These are phyloP conservation scores for Fusarium drepaniforme DNA, from an alignment of 2,329 filamentous ascomycete genomes.

Conservation along the genomic window DNA sequence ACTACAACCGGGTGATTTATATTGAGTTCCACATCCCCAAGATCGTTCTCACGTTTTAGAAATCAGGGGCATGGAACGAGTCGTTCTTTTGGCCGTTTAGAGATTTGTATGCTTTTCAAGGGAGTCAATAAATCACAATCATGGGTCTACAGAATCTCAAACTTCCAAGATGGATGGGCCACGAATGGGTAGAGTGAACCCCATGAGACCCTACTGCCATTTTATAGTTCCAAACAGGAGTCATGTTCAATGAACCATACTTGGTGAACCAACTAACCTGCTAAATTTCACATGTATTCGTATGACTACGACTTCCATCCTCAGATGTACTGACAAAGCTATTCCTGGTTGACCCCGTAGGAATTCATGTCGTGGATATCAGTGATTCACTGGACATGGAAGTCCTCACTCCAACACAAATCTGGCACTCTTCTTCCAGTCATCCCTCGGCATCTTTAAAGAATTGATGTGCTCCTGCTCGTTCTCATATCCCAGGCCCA, in stretches of 20 bases:
- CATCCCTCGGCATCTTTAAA: conserved; percentile 25
- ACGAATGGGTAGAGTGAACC: not conserved
- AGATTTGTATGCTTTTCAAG: not conserved
- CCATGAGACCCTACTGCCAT: not conserved
- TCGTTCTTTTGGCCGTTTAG: not conserved
- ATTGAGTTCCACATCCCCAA: not conserved
- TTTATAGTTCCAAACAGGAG: not conserved
- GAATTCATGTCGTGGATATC: too few relatives aligned
- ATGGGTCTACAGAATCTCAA: not conserved
- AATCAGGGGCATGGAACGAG: too few relatives aligned
- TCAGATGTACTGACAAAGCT: not conserved
- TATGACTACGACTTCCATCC: not conserved
- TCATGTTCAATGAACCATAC: not conserved
- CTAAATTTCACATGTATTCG: not conserved
- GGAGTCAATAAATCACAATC: not conserved
- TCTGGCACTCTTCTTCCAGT: conserved; percentile 18
- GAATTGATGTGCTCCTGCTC: conserved; percentile 11
- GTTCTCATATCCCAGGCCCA: conserved; percentile 25
- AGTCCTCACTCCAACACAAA: not conserved
- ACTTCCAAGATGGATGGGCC: not conserved
- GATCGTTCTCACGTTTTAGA: not conserved
- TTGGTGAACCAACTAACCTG: too few relatives aligned
- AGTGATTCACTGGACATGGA: accelerated
- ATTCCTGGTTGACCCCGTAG: not conserved
- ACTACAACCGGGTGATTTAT: not conserved